phyloP scores from a whole-genome alignment of 2,329 filamentous ascomycete species.

The Cytospora leucostoma region DNA sequence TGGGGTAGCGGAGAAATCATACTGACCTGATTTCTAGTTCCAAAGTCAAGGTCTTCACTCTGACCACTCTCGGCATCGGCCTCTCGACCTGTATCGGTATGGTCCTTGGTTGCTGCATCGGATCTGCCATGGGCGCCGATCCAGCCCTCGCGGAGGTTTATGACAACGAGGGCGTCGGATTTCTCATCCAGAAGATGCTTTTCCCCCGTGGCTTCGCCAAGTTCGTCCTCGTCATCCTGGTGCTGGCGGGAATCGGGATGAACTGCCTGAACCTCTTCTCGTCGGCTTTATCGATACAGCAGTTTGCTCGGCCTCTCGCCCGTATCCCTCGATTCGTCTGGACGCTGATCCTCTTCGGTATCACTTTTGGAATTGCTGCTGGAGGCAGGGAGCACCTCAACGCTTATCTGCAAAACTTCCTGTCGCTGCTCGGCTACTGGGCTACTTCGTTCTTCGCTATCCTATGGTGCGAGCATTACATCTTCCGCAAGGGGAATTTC shows the following conservation, averaged over 20 bases:
- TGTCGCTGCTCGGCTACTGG: constrained; percentile 52
- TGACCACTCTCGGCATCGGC: constrained; percentile 49
- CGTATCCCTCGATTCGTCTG: constrained; percentile 49
- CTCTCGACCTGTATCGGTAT: constrained; percentile 52
- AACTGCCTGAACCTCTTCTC: constrained; percentile 48
- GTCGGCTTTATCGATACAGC: constrained; percentile 40
- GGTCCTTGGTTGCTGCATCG: constrained; percentile 46
- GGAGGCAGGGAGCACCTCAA: constrained; percentile 45
- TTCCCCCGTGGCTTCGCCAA: constrained; percentile 49
- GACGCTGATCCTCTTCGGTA: constrained; percentile 47
- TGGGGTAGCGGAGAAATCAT: no score
- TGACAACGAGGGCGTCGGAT: constrained; percentile 45
- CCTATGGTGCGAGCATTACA: constrained; percentile 49
- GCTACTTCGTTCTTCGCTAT: constrained; percentile 50
- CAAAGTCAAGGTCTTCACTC: constrained; percentile 48
- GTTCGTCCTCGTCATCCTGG: constrained; percentile 40
- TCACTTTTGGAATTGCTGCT: constrained; percentile 47
- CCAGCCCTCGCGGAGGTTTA: constrained; percentile 41
- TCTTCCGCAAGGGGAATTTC: constrained; percentile 45
- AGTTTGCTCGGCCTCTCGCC: constrained; percentile 45
- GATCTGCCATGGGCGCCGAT: constrained; percentile 44
- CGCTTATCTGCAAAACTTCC: constrained; percentile 47
- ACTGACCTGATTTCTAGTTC: constrained; percentile 30
- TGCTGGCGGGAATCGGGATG: constrained; percentile 46
- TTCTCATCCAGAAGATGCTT: constrained; percentile 46